Evolutionary conservation across 2,329 filamentous ascomycete species (phyloP).

Genomic region (Scedosporium boydii): DNA sequence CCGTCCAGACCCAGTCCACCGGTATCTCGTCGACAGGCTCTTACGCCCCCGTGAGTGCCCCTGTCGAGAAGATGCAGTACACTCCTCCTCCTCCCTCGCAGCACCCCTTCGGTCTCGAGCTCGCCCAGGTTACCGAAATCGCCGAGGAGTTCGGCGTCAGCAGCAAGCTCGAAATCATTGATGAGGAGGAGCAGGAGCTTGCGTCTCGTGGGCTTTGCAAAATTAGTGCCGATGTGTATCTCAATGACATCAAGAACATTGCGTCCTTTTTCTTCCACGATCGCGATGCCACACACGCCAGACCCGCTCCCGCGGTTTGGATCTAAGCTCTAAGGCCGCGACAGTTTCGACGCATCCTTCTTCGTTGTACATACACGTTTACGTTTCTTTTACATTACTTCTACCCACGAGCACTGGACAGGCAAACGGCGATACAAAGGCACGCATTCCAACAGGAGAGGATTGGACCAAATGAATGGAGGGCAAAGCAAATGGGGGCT

Average conservation of each 20-base stretch:
- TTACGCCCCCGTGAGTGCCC: conserved; percentile 15
- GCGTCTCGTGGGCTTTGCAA: conserved; percentile 59
- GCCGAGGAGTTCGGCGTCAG: conserved; percentile 75
- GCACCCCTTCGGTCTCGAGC: conserved; percentile 80
- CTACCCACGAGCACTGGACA: background rate
- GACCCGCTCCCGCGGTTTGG: conserved; percentile 32
- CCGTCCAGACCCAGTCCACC: conserved; percentile 12
- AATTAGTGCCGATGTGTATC: conserved; percentile 74
- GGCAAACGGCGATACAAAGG: background rate
- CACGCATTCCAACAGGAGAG: background rate
- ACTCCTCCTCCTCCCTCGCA: conserved; percentile 25
- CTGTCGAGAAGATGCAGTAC: background rate
- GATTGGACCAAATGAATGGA: background rate
- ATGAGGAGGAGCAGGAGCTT: conserved; percentile 68
- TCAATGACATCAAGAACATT: conserved; percentile 66
- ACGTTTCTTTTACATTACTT: background rate
- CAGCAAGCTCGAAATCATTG: conserved; percentile 48
- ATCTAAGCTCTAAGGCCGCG: conserved; percentile 25
- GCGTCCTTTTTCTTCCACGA: conserved; percentile 50
- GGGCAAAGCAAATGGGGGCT: background rate
- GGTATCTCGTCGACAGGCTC: conserved; percentile 11
- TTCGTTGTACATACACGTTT: conserved; percentile 3
- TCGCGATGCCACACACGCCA: conserved; percentile 12
- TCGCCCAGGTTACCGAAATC: conserved; percentile 86
- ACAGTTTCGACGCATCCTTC: background rate